phyloP scores from a whole-genome alignment of 2,329 filamentous ascomycete species.

The Trichoderma harzianum region DNA sequence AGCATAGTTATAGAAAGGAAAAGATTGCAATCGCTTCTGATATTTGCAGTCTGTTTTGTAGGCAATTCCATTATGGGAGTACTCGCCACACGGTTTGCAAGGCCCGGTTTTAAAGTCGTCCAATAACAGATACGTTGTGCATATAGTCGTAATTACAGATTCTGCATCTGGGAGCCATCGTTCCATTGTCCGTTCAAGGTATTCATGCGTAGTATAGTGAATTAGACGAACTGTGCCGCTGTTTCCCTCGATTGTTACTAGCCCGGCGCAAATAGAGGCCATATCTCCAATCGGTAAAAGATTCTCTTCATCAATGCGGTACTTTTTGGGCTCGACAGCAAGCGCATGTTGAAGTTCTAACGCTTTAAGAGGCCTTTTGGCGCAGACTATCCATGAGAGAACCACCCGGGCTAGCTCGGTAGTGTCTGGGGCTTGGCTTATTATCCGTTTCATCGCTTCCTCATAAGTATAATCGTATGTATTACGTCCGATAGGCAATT shows the following conservation, averaged over 20 bases:
- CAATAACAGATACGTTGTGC: background rate
- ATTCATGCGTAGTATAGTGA: background rate
- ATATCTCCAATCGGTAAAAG: background rate
- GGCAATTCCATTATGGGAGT: no score
- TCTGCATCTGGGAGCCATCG: background rate
- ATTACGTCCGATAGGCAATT: accelerated
- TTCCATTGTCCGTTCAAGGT: accelerated
- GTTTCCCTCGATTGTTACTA: background rate
- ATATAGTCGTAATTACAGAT: background rate
- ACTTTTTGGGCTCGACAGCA: background rate
- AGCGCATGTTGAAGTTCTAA: background rate
- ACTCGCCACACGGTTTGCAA: no score
- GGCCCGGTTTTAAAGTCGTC: accelerated
- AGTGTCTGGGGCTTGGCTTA: background rate
- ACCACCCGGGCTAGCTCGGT: background rate
- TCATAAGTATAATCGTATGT: background rate
- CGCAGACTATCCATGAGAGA: background rate
- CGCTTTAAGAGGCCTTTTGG: background rate
- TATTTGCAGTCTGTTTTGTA: no score
- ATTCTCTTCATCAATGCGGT: background rate
- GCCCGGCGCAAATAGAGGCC: background rate
- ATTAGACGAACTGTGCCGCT: background rate
- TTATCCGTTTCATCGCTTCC: background rate
- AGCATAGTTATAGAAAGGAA: no score
- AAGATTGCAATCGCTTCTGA: no score